These are phyloP conservation scores for Diaporthe aspalathi DNA, from an alignment of 2,329 filamentous ascomycete genomes.

Conservation along the genomic window DNA sequence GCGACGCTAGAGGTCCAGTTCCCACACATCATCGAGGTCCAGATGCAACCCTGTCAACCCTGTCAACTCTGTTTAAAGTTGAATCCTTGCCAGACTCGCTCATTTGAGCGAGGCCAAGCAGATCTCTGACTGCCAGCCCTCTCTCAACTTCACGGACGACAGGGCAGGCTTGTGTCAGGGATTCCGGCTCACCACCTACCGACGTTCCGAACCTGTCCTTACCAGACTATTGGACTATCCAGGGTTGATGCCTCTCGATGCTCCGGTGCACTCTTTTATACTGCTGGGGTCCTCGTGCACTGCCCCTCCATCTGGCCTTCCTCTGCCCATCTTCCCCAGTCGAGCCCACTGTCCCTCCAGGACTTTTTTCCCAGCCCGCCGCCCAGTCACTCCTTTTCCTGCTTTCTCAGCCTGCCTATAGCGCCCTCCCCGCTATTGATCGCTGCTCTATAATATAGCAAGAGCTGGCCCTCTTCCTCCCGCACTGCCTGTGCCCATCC, in stretches of 20 bases:
- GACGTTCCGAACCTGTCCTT: slow-evolving; percentile 61
- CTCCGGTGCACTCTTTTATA: slow-evolving; percentile 62
- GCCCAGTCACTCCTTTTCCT: slow-evolving; percentile 63
- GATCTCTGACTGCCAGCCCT: slow-evolving; percentile 50
- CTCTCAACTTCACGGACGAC: slow-evolving; percentile 48
- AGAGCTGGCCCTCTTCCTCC: slow-evolving; percentile 68
- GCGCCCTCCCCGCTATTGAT: slow-evolving; percentile 55
- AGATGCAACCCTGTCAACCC: slow-evolving; percentile 56
- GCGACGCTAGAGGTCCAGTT: slow-evolving; percentile 29
- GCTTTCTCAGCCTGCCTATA: slow-evolving; percentile 45
- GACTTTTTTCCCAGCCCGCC: slow-evolving; percentile 48
- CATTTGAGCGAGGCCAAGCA: slow-evolving; percentile 53
- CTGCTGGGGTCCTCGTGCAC: slow-evolving; percentile 62
- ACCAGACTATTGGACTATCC: slow-evolving; percentile 52
- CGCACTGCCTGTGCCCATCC: slow-evolving; percentile 52
- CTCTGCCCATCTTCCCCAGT: slow-evolving; percentile 55
- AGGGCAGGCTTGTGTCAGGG: slow-evolving; percentile 58
- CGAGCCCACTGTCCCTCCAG: slow-evolving; percentile 48
- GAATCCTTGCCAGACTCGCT: slow-evolving; percentile 52
- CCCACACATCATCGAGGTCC: slow-evolving; percentile 55
- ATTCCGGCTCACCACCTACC: slow-evolving; percentile 64
- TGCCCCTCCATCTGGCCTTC: slow-evolving; percentile 58
- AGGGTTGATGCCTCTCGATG: slow-evolving; percentile 56
- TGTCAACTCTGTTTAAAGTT: slow-evolving; percentile 48
- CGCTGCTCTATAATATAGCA: slow-evolving; percentile 60